Conservation (phyloP, 495 filamentous ascomycete species). For the Aspergillus avenaceus region DNA sequence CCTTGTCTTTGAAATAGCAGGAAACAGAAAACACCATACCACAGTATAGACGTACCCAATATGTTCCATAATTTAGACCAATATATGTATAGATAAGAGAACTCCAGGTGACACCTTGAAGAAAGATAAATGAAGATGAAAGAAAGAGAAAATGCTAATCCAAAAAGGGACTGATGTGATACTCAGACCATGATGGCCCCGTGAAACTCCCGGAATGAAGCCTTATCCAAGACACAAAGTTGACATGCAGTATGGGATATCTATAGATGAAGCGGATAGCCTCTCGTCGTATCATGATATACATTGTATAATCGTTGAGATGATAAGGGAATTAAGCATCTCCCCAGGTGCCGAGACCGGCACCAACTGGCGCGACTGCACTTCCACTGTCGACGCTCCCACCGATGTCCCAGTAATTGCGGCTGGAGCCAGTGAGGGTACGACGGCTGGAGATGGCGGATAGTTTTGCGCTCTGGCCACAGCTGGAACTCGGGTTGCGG, state of each 20-base stretch:
- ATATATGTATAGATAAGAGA: not conserved
- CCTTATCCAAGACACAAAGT: too few species aligned
- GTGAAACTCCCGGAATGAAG: too few species aligned
- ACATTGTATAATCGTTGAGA: too few species aligned
- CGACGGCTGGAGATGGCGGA: conserved; percentile 53
- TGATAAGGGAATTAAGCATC: conserved; percentile 47
- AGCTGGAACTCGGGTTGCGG: conserved; percentile 61
- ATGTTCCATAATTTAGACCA: not conserved
- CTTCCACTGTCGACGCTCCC: conserved; percentile 72
- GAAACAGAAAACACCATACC: not conserved
- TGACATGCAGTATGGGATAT: too few species aligned
- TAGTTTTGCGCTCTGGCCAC: conserved; percentile 72
- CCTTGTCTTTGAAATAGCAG: not conserved
- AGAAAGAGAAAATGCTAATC: not conserved
- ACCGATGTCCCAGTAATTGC: conserved; percentile 87
- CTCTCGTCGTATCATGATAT: too few species aligned
- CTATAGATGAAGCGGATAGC: too few species aligned
- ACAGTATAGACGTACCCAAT: not conserved
- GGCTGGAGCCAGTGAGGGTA: conserved; percentile 53
- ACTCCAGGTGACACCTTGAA: too few species aligned
- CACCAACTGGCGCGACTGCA: conserved; percentile 54
- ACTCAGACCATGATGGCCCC: not conserved
- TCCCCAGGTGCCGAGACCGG: conserved; percentile 70
- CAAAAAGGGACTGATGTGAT: not conserved
- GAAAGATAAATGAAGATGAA: not conserved